Evolutionary conservation across 2,329 filamentous ascomycete species (phyloP).

Genomic region (Furcasterigmium furcatum): DNA sequence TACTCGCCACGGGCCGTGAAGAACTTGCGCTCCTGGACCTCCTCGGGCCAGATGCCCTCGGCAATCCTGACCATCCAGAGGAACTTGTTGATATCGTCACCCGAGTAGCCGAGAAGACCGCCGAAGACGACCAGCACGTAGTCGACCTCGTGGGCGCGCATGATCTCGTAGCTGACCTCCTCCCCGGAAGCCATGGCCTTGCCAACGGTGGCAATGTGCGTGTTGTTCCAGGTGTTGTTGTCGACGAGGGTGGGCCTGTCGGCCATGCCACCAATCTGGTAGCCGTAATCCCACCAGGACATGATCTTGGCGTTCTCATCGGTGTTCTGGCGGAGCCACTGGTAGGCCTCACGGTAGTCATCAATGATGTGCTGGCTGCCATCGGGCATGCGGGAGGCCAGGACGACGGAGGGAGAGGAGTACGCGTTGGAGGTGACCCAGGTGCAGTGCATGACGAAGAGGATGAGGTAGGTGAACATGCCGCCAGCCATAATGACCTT

Average conservation of each 20-base stretch:
- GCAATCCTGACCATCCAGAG: constrained; percentile 99
- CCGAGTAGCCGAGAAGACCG: constrained; percentile 92
- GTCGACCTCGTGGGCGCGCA: constrained; percentile 97
- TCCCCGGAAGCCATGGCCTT: constrained; percentile 98
- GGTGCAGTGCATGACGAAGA: constrained; percentile 97
- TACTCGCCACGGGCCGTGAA: constrained; percentile 95
- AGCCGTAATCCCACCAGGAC: constrained; percentile 99
- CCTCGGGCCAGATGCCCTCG: constrained; percentile 99
- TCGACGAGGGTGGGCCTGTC: constrained; percentile 95
- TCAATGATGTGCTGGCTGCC: constrained; percentile 98
- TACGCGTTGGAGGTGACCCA: constrained; percentile 99
- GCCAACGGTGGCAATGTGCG: constrained; percentile 96
- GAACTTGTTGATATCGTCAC: constrained; percentile 99
- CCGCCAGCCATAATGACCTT: constrained; percentile 74
- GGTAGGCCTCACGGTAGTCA: constrained; percentile 98
- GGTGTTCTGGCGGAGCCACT: constrained; percentile 98
- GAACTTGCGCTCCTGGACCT: constrained; percentile 95
- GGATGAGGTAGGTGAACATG: constrained; percentile 75
- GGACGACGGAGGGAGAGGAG: constrained; percentile 93
- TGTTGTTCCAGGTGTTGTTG: constrained; percentile 99
- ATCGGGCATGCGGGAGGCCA: constrained; percentile 88
- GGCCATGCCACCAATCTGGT: constrained; percentile 99
- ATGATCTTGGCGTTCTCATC: constrained; percentile 94
- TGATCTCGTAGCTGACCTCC: constrained; percentile 97
- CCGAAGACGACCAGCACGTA: constrained; percentile 98